These are phyloP conservation scores for Aegilops longissima DNA, from an alignment of 176 grass and related monocot genomes.

Conservation along the genomic window DNA sequence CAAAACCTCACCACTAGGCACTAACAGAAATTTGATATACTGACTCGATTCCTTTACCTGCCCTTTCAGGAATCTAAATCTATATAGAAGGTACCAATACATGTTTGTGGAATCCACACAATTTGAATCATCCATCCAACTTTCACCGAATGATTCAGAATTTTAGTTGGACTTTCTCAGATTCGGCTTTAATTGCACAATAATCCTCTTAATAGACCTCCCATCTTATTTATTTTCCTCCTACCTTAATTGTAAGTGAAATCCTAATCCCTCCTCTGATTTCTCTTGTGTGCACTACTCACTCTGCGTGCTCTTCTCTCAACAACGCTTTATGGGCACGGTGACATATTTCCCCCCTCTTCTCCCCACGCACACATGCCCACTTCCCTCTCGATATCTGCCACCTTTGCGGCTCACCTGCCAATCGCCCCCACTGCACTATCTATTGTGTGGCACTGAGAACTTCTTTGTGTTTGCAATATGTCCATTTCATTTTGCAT, in stretches of 20 bases:
- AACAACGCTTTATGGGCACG: not conserved
- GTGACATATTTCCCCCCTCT: not conserved
- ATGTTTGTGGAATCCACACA: not conserved
- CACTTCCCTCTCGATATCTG: not conserved
- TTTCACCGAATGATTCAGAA: not conserved
- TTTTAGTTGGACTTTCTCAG: not conserved
- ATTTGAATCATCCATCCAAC: not conserved
- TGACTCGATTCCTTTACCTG: not conserved
- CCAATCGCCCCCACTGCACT: not conserved
- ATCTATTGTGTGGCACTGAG: not conserved
- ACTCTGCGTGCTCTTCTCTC: not conserved
- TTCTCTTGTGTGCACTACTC: not conserved
- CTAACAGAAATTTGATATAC: slow-evolving; percentile 1
- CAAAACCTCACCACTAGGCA: not conserved
- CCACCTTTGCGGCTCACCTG: not conserved
- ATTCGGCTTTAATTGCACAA: not conserved
- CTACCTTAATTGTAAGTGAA: not conserved
- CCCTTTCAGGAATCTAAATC: slow-evolving; percentile 1
- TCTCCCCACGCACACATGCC: not conserved
- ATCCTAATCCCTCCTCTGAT: not conserved
- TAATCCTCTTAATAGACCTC: not conserved
- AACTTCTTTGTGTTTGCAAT: not conserved
- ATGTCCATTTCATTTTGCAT: not conserved
- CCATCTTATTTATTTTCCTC: not conserved
- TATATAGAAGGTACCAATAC: not conserved